A percentile compares a stretch with the other conserved stretches of the same genome.
phyloP scores from a whole-genome alignment of 306 rosid species.

The Heteromeles arbutifolia region DNA sequence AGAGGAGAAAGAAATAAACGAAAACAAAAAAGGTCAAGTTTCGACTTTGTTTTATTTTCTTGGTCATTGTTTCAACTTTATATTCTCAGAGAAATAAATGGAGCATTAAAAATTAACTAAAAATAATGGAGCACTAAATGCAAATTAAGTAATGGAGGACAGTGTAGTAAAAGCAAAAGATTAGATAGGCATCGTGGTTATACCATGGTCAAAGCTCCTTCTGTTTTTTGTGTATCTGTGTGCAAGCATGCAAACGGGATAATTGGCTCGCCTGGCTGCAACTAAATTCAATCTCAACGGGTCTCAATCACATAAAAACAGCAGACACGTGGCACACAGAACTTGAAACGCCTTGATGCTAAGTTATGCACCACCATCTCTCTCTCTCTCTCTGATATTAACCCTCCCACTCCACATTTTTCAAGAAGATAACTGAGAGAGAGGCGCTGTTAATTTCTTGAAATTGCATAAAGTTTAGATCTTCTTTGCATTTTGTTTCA shows the following conservation, averaged over 20 bases:
- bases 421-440: constrained; percentile 25
- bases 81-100: neutral
- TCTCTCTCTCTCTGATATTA: constrained; percentile 2
- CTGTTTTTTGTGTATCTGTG: constrained; percentile 26
- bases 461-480: neutral
- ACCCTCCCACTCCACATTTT: constrained; percentile 7
- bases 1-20: neutral
- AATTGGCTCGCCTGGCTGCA: constrained; percentile 53
- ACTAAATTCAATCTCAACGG: constrained; percentile 26
- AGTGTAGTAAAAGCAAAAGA: neutral
- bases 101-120: neutral
- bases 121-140: neutral
- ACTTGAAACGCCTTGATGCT: constrained; percentile 52
- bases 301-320: neutral
- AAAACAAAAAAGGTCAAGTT: neutral
- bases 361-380: constrained; percentile 21
- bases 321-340: constrained; percentile 51
- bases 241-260: constrained; percentile 63
- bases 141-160: constrained; percentile 6
- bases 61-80: neutral
- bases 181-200: constrained; percentile 7
- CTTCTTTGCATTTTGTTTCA: neutral
- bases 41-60: neutral
- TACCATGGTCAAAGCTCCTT: constrained; percentile 46
- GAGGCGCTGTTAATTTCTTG: neutral